Base-by-base conservation (phyloP, 768 basidiomycete genomes). In the Xerocomellus intermedius region DNA sequence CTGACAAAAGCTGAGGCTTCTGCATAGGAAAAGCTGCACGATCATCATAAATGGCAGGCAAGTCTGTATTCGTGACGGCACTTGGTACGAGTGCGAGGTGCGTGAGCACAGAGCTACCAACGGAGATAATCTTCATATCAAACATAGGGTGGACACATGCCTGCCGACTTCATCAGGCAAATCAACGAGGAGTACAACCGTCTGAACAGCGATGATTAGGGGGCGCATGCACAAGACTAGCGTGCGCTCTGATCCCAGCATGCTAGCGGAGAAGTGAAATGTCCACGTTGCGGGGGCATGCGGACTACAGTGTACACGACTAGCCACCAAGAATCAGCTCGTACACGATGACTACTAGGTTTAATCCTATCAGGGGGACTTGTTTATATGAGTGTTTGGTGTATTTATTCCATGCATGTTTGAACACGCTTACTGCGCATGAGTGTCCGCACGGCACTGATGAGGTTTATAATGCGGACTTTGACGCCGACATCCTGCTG, bases 301-400 rank as follows among this genome's bases (percentile, higher is more conserved):
- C 39, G 30, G 42, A 58, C 48, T 24, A 47, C 62, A 58, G 60
- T 61, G 42, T 52, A 51, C 48, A 61, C 37, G 56, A 65, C 75
- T 54, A 78, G 56, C 73, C 74, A 54, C 91, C 83, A 60, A 90
- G 79, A 35, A 87, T 76, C 44, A 96, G 73, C 74, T 94, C 92
- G 70, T 92, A 95, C 59, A 87, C 64, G 63, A 97, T 94, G 61
- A 98, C 84, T 63, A 91, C 71, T 50, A 94, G 80, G 73, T 98
- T 98, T 47, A 91, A 66, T 35, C 79, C 85, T 68, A 98, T 98
- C 42, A 98, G 77, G 36, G 95, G 95, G 80, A 98, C 95, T 98
- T 64, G 60, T 58, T 45, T 19, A 36, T 41, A 61, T 71, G 65
- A 66, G 50, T 52, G 45, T 28, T 46, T 21, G 57, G 55, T 21